Percentiles rank a stretch among this genome's conserved stretches.
These are phyloP conservation scores for Mortierella alpina DNA, from an alignment of 192 early-diverging fungal species.

Conservation along the genomic window DNA sequence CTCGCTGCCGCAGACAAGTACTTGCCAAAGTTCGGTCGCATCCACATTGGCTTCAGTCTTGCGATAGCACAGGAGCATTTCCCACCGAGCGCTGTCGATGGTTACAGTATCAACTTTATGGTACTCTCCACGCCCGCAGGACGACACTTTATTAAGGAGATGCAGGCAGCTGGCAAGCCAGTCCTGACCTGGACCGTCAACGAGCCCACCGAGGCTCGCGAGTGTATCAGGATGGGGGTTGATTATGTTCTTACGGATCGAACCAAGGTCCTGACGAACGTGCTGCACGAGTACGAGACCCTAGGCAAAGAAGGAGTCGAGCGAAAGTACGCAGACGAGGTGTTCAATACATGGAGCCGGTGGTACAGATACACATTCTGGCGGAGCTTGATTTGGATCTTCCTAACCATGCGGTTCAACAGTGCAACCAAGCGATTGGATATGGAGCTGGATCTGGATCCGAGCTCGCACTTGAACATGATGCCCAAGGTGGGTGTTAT, in stretches of 20 bases:
- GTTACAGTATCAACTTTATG: slow-evolving; percentile 58
- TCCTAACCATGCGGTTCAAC: slow-evolving; percentile 29
- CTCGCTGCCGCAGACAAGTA: slow-evolving; percentile 54
- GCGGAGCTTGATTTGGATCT: slow-evolving; percentile 33
- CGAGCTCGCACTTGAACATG: background rate
- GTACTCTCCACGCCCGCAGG: slow-evolving; percentile 49
- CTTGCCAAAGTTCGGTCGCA: slow-evolving; percentile 54
- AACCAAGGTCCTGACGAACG: slow-evolving; percentile 33
- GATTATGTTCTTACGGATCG: slow-evolving; percentile 67
- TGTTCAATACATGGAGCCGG: slow-evolving; percentile 40
- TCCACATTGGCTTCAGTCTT: slow-evolving; percentile 64
- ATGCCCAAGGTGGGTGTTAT: background rate
- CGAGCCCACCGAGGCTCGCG: slow-evolving; percentile 37
- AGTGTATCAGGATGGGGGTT: slow-evolving; percentile 56
- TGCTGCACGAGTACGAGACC: slow-evolving; percentile 26
- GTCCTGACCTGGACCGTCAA: slow-evolving; percentile 68
- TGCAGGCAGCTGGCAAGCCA: slow-evolving; percentile 57
- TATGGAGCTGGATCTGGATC: slow-evolving; percentile 10
- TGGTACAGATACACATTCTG: slow-evolving; percentile 44
- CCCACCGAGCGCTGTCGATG: slow-evolving; percentile 52
- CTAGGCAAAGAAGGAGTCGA: slow-evolving; percentile 39
- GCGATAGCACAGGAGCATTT: slow-evolving; percentile 56
- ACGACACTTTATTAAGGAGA: slow-evolving; percentile 60
- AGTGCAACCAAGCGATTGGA: slow-evolving; percentile 27
- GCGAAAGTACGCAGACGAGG: slow-evolving; percentile 28